These are phyloP conservation scores for Bruguiera parviflora DNA, from an alignment of 345 rosid genomes.

Conservation along the genomic window DNA sequence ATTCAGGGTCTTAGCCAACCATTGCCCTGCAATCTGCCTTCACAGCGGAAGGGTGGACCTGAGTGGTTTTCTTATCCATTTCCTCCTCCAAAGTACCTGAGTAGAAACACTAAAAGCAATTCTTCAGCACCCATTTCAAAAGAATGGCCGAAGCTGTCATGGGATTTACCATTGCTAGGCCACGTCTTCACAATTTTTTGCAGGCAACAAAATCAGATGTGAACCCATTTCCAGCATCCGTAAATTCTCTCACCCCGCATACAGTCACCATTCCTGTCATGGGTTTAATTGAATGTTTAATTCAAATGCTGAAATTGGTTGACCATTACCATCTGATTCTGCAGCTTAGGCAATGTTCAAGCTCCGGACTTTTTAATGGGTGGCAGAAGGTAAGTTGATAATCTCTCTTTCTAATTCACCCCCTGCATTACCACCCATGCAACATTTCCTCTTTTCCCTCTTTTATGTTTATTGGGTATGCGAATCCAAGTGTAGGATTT, in stretches of 20 bases:
- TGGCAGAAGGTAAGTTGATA: constrained; percentile 30
- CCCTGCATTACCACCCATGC: neutral
- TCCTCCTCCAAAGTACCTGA: constrained; percentile 3
- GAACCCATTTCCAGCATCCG: constrained; percentile 28
- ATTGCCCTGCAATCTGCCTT: neutral
- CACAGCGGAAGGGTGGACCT: constrained; percentile 30
- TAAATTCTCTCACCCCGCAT: constrained; percentile 14
- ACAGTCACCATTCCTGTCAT: neutral
- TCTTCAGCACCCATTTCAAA: constrained; percentile 2
- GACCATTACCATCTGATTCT: neutral
- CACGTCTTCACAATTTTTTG: constrained; percentile 25
- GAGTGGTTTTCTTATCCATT: constrained; percentile 50
- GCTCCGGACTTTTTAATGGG: constrained; percentile 26
- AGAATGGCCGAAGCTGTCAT: constrained; percentile 53
- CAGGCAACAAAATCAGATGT: constrained; percentile 23
- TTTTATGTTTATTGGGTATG: too few species aligned
- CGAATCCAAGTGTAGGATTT: too few species aligned
- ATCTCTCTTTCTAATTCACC: neutral
- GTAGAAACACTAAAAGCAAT: neutral
- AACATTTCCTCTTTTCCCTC: neutral
- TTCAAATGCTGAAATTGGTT: neutral
- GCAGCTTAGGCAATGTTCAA: constrained; percentile 46
- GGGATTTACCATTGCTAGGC: constrained; percentile 43
- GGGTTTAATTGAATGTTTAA: neutral
- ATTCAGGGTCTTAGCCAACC: too few species aligned